phyloP scores from a whole-genome alignment of 2,329 filamentous ascomycete genomes.

The Apiospora rasikravindrae region DNA sequence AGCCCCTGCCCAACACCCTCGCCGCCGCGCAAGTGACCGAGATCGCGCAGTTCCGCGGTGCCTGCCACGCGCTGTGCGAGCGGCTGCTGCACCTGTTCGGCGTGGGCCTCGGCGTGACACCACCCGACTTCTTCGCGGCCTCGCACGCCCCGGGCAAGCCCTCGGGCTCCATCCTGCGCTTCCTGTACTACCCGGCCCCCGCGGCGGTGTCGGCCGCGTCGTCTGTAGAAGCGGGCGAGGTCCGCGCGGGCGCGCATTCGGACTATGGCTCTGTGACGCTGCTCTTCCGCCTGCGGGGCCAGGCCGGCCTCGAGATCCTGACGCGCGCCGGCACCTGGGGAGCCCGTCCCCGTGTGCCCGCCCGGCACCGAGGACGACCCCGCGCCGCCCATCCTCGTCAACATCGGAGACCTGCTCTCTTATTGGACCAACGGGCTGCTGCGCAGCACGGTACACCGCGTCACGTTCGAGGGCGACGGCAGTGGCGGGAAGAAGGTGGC shows the following conservation, averaged over 20 bases:
- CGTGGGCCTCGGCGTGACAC: constrained; percentile 70
- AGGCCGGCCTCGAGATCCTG: constrained; percentile 85
- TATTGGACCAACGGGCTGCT: constrained; percentile 93
- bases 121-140: constrained; percentile 58
- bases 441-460: constrained; percentile 86
- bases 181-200: constrained; percentile 74
- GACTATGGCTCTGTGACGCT: constrained; percentile 78
- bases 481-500: constrained; percentile 29
- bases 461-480: constrained; percentile 66
- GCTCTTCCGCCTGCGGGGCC: constrained; percentile 85
- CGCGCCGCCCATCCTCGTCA: constrained; percentile 78
- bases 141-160: constrained; percentile 53
- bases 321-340: constrained; percentile 64
- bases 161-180: constrained; percentile 67
- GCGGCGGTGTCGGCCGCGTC: constrained; percentile 47
- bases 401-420: constrained; percentile 72
- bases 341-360: constrained; percentile 70
- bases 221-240: constrained; percentile 54
- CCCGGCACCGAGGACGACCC: constrained; percentile 61
- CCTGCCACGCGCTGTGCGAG: constrained; percentile 75
- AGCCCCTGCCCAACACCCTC: constrained; percentile 75
- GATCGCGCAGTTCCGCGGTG: constrained; percentile 69
- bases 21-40: constrained; percentile 58
- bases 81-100: constrained; percentile 79
- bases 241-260: constrained; percentile 89